phyloP scores from a whole-genome alignment of 176 grass and related monocot genomes.

The Hyparrhenia diplandra region DNA sequence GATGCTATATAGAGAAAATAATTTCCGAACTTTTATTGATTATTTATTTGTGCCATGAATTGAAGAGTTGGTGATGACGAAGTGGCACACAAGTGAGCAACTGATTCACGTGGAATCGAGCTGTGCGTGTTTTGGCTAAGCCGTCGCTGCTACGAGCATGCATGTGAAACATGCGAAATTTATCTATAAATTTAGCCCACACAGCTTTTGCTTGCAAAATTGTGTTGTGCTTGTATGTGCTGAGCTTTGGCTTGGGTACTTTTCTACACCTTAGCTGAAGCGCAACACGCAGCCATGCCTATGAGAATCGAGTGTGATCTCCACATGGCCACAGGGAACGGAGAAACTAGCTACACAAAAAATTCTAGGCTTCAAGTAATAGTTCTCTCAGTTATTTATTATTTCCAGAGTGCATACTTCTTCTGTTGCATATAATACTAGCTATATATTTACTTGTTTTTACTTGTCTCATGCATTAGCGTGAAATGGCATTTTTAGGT shows the following conservation, averaged over 20 bases:
- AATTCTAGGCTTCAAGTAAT: slow-evolving; percentile 38
- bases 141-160: no score
- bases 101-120: no score
- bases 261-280: not conserved
- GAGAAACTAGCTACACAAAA: slow-evolving; percentile 31
- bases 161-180: no score
- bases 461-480: not conserved
- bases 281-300: not conserved
- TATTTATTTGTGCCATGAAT: no score
- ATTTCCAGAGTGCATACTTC: not conserved
- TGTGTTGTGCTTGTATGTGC: not conserved
- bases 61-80: no score
- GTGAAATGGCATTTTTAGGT: no score
- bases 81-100: no score
- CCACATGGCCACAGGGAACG: slow-evolving; percentile 17
- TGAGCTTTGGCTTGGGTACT: not conserved
- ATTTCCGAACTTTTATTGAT: no score
- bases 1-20: no score
- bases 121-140: no score
- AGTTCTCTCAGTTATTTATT: not conserved
- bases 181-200: not conserved
- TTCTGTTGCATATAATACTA: not conserved
- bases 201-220: not conserved
- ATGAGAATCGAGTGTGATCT: slow-evolving; percentile 17
- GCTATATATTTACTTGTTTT: not conserved